A percentile compares a stretch with the other conserved stretches of the same genome.
Evolutionary conservation across 345 rosid species (phyloP).

Genomic region (Gossypium australe): DNA sequence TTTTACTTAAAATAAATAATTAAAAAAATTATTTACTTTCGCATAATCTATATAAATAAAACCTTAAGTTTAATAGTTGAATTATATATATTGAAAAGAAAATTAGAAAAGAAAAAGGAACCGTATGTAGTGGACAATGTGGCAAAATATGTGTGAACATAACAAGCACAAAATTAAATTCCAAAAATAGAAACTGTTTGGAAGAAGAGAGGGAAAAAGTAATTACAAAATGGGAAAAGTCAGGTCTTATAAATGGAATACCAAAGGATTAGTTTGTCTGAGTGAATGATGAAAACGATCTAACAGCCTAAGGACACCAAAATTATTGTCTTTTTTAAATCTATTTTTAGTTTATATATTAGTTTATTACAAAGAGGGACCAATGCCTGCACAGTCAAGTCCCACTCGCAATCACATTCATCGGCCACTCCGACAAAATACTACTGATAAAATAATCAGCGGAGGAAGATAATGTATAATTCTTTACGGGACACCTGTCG

Average conservation of each 20-base stretch:
- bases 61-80: no score
- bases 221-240: background rate
- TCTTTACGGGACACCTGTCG: no score
- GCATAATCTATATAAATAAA: no score
- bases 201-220: background rate
- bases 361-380: background rate
- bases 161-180: conserved; percentile 1
- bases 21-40: no score
- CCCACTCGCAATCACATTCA: conserved; percentile 22
- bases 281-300: conserved; percentile 27
- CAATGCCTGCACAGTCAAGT: conserved; percentile 14
- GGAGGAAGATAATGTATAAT: no score
- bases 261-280: conserved; percentile 11
- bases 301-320: conserved; percentile 14
- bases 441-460: background rate
- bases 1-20: no score
- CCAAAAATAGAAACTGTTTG: conserved; percentile 24
- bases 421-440: background rate
- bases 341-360: background rate
- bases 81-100: no score
- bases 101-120: no score
- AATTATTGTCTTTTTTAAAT: background rate
- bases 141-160: background rate
- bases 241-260: conserved; percentile 1
- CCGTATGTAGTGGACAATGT: background rate